Conservation (phyloP, 345 rosid species). For the Cardamine resedifolia region DNA sequence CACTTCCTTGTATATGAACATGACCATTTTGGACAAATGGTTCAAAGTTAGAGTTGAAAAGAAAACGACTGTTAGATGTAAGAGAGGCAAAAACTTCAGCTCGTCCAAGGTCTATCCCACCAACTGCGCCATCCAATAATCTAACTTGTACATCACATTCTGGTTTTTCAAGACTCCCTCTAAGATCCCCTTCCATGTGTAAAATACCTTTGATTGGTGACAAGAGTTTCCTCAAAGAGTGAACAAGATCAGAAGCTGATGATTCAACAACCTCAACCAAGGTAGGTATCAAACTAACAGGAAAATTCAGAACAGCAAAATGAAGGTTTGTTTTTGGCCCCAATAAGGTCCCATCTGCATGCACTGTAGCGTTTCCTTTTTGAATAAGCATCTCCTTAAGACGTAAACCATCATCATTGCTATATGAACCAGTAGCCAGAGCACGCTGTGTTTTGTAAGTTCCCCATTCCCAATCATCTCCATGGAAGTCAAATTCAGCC, state of each 20-base stretch:
- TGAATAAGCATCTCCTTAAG: constrained; percentile 91
- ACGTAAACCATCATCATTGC: constrained; percentile 90
- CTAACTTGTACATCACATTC: constrained; percentile 98
- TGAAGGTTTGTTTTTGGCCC: constrained; percentile 96
- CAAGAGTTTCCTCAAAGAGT: constrained; percentile 75
- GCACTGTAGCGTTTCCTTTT: constrained; percentile 93
- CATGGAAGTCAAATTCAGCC: constrained; percentile 98
- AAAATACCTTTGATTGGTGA: constrained; percentile 90
- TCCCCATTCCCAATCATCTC: constrained; percentile 99
- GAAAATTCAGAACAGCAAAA: constrained; percentile 95
- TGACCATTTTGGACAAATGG: constrained; percentile 92
- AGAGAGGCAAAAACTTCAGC: constrained; percentile 96
- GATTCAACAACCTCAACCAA: constrained; percentile 89
- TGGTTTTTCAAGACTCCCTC: constrained; percentile 92
- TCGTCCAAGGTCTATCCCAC: constrained; percentile 94
- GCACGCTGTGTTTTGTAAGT: constrained; percentile 86
- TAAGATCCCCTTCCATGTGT: constrained; percentile 98
- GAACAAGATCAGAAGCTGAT: constrained; percentile 76
- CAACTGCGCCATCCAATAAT: constrained; percentile 91
- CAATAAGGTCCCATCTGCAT: constrained; percentile 90
- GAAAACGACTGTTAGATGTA: constrained; percentile 84
- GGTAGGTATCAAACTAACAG: constrained; percentile 92
- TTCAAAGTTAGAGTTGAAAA: constrained; percentile 93
- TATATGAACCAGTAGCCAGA: constrained; percentile 87
- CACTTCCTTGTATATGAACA: constrained; percentile 94